A percentile compares a stretch with the other conserved stretches of the same genome.
These are phyloP conservation scores for Eucalyptus polyanthemos DNA, from an alignment of 345 rosid genomes.

Conservation along the genomic window DNA sequence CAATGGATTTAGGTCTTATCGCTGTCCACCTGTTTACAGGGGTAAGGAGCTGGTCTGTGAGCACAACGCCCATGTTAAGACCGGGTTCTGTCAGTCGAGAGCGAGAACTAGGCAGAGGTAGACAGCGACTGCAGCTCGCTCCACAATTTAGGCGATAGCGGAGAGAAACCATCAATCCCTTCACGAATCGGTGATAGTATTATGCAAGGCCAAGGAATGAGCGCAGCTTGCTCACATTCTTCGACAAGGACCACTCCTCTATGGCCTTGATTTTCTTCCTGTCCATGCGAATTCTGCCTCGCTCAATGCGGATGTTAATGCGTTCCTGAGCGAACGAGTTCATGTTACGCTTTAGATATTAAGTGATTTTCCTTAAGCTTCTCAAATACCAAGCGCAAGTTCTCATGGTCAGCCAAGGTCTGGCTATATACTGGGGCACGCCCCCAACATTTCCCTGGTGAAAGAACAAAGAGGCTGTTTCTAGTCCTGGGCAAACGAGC, in stretches of 20 bases:
- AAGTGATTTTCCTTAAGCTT: neutral
- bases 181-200: neutral
- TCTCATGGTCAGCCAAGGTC: neutral
- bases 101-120: neutral
- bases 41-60: neutral
- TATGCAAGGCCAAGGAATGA: neutral
- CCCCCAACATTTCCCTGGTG: neutral
- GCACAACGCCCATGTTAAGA: neutral
- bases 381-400: neutral
- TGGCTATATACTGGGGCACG: neutral
- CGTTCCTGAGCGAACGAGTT: neutral
- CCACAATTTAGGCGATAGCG: neutral
- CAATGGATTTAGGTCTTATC: neutral
- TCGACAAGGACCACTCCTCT: neutral
- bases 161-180: neutral
- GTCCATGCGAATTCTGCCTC: neutral
- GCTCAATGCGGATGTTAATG: neutral
- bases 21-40: neutral
- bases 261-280: neutral
- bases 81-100: neutral
- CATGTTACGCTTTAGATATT: neutral
- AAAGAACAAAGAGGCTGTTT: neutral
- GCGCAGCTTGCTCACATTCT: neutral
- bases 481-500: neutral
- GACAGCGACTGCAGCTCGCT: neutral